A percentile compares a stretch with the other conserved stretches of the same genome.
Conservation (phyloP, 202 grass and related monocot genomes). For the Panicum virgatum region DNA sequence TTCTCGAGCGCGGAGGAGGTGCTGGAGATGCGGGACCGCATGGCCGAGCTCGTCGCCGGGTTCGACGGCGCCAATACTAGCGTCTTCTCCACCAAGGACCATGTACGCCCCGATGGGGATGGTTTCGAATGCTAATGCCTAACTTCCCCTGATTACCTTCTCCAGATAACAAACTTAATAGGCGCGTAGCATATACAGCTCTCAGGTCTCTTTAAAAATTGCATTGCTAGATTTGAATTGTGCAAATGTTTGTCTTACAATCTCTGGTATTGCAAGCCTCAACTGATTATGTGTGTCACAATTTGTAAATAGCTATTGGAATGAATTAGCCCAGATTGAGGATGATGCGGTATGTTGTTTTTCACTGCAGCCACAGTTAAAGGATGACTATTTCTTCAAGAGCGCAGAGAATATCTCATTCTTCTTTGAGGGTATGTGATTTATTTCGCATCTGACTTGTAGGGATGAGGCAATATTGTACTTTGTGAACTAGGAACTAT, state of each 20-base stretch:
- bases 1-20: conserved; percentile 69
- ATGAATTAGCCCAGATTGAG: background rate
- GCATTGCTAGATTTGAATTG: too few relatives aligned
- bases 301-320: background rate
- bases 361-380: conserved; percentile 63
- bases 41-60: conserved; percentile 67
- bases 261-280: background rate
- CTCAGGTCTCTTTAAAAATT: background rate
- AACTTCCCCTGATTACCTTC: conserved; percentile 6
- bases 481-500: conserved; percentile 10
- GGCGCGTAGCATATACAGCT: background rate
- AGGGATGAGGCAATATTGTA: background rate
- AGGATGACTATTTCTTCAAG: conserved; percentile 88
- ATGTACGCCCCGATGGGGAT: conserved; percentile 41
- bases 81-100: conserved; percentile 91
- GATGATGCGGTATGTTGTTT: conserved; percentile 12
- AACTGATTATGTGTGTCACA: background rate
- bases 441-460: conserved; percentile 4
- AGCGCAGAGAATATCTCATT: conserved; percentile 96
- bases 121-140: background rate
- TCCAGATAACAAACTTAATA: background rate
- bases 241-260: background rate
- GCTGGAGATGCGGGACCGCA: conserved; percentile 70
- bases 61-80: conserved; percentile 54
- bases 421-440: conserved; percentile 86